Percentiles rank a stretch among this genome's conserved stretches.
phyloP scores from a whole-genome alignment of 306 rosid species.

The Rubus idaeus region DNA sequence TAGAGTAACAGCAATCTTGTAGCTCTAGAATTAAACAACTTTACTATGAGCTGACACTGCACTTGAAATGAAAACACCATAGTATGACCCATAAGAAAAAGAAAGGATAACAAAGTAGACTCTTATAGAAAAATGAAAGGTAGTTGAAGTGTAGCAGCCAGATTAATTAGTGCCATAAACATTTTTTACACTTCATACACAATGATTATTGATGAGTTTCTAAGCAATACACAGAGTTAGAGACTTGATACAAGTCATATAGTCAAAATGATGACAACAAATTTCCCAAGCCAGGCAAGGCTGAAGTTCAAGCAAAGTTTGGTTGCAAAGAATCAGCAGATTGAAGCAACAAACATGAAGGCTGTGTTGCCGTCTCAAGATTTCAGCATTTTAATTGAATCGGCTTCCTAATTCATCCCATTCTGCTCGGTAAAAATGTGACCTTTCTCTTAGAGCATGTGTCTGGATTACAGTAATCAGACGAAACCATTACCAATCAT shows the following conservation, averaged over 20 bases:
- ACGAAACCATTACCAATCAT: neutral
- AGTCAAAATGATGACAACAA: neutral
- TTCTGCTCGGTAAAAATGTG: neutral
- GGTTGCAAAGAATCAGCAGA: neutral
- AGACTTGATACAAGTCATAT: neutral
- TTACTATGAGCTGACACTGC: too few relatives aligned
- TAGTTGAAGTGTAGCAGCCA: neutral
- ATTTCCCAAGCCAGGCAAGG: neutral
- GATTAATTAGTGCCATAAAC: neutral
- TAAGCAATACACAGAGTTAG: constrained; percentile 10
- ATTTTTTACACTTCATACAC: neutral
- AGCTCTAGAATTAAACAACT: too few relatives aligned
- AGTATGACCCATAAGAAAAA: neutral
- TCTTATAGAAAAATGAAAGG: neutral
- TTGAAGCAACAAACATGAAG: neutral
- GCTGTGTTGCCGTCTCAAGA: neutral
- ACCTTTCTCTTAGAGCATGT: neutral
- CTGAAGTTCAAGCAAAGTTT: neutral
- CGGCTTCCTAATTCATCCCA: neutral
- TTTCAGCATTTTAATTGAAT: neutral
- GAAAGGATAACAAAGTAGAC: neutral
- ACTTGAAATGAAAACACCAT: neutral
- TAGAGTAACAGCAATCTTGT: neutral
- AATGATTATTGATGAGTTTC: neutral
- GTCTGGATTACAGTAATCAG: too few relatives aligned